Conservation (phyloP, 2,329 filamentous ascomycete species). For the Tolypocladium amazonense region DNA sequence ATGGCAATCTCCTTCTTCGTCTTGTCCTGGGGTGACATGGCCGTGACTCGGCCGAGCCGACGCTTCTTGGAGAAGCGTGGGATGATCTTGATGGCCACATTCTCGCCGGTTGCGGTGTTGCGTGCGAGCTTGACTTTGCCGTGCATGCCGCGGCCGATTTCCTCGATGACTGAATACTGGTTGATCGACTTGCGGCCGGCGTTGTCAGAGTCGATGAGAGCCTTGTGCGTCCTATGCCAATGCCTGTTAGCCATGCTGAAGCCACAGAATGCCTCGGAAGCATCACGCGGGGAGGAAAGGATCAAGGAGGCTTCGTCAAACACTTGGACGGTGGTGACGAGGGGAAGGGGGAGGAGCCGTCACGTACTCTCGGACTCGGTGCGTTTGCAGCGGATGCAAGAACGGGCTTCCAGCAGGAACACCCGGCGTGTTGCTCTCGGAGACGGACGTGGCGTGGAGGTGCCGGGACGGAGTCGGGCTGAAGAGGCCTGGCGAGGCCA, state of each 20-base stretch:
- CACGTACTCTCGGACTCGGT: conserved; percentile 67
- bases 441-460: conserved; percentile 29
- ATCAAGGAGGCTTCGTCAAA: background rate
- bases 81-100: conserved; percentile 97
- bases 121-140: conserved; percentile 95
- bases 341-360: background rate
- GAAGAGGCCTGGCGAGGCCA: conserved; percentile 52
- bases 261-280: background rate
- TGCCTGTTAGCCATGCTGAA: background rate
- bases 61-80: conserved; percentile 89
- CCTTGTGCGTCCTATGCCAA: conserved; percentile 64
- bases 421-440: conserved; percentile 44
- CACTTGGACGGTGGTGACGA: background rate
- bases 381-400: conserved; percentile 60
- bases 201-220: conserved; percentile 79
- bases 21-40: conserved; percentile 58
- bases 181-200: conserved; percentile 94
- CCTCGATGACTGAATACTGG: conserved; percentile 92
- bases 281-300: background rate
- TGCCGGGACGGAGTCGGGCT: conserved; percentile 36
- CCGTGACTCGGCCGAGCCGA: conserved; percentile 73
- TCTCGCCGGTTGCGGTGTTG: conserved; percentile 62
- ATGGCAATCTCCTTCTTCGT: conserved; percentile 96
- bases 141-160: conserved; percentile 90
- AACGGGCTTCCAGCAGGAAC: conserved; percentile 45